Conservation (phyloP, 129 eudicot species). For the Lactuca sativa region DNA sequence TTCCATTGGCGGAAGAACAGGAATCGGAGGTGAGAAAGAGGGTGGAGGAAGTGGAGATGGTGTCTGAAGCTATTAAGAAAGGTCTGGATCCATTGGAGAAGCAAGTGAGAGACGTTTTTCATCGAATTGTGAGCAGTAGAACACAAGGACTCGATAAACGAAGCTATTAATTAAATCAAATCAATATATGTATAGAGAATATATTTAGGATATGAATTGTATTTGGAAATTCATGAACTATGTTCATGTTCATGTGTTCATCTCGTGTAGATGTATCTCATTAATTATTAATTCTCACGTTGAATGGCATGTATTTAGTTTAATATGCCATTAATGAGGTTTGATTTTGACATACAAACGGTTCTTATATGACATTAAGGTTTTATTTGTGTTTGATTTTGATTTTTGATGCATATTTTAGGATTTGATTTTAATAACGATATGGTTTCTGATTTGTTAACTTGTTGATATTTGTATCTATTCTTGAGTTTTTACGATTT, state of each 20-base stretch:
- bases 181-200: not conserved
- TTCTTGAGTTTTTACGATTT: not conserved
- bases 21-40: slow-evolving; percentile 44
- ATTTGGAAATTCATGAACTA: too few relatives aligned
- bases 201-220: too few relatives aligned
- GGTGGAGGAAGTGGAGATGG: slow-evolving; percentile 38
- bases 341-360: not conserved
- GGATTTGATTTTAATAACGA: too few relatives aligned
- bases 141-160: slow-evolving; percentile 44
- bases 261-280: too few relatives aligned
- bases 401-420: too few relatives aligned
- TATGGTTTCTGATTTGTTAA: too few relatives aligned
- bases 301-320: not conserved
- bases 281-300: too few relatives aligned
- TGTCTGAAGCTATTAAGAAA: slow-evolving; percentile 34
- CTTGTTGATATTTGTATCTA: too few relatives aligned
- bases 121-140: slow-evolving; percentile 50
- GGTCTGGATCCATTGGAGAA: slow-evolving; percentile 61
- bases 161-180: not conserved
- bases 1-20: slow-evolving; percentile 49
- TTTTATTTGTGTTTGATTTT: not conserved
- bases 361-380: not conserved
- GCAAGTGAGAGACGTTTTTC: slow-evolving; percentile 67
- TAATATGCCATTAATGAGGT: not conserved
- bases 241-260: too few relatives aligned